Percentiles rank a stretch among this genome's conserved stretches.
Conservation (phyloP, 2,329 filamentous ascomycete genomes). For the Trichoderma breve region DNA sequence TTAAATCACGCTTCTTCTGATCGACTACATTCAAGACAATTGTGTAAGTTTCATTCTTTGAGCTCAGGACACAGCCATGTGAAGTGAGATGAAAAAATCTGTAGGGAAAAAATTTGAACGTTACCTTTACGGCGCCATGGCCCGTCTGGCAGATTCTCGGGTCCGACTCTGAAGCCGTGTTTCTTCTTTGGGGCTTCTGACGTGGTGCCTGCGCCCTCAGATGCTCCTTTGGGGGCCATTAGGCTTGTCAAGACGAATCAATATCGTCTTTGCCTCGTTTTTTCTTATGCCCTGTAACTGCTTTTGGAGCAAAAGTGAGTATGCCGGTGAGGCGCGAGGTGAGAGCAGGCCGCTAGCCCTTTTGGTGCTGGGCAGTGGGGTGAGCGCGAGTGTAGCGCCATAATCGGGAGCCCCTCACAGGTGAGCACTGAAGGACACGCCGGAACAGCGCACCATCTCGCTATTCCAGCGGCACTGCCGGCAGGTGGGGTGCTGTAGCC, state of each 20-base stretch:
- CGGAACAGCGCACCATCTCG: not conserved
- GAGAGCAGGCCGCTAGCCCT: not conserved
- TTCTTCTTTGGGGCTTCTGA: slow-evolving; percentile 50
- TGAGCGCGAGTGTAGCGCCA: not conserved
- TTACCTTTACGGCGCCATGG: slow-evolving; percentile 75
- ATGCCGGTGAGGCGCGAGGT: slow-evolving; percentile 15
- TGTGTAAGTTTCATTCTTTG: slow-evolving; percentile 23
- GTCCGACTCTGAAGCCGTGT: slow-evolving; percentile 82
- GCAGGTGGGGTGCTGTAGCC: slow-evolving; percentile 7
- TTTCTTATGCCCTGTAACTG: not conserved
- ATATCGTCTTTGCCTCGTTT: not conserved
- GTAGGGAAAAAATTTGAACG: slow-evolving; percentile 19
- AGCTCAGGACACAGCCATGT: not conserved
- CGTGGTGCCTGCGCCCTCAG: slow-evolving; percentile 31
- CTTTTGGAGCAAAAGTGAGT: not conserved
- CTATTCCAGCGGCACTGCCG: slow-evolving; percentile 6
- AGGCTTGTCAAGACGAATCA: not conserved
- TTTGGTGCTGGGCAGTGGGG: not conserved
- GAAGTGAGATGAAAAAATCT: not conserved
- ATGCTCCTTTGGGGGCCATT: slow-evolving; percentile 37
- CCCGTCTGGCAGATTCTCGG: slow-evolving; percentile 87
- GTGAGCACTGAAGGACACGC: slow-evolving; percentile 13
- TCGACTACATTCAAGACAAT: slow-evolving; percentile 53
- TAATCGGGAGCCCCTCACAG: not conserved
- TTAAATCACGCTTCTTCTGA: slow-evolving; percentile 85